These are phyloP conservation scores for Macadamia tetraphylla DNA, from an alignment of 164 flowering plant genomes.

Conservation along the genomic window DNA sequence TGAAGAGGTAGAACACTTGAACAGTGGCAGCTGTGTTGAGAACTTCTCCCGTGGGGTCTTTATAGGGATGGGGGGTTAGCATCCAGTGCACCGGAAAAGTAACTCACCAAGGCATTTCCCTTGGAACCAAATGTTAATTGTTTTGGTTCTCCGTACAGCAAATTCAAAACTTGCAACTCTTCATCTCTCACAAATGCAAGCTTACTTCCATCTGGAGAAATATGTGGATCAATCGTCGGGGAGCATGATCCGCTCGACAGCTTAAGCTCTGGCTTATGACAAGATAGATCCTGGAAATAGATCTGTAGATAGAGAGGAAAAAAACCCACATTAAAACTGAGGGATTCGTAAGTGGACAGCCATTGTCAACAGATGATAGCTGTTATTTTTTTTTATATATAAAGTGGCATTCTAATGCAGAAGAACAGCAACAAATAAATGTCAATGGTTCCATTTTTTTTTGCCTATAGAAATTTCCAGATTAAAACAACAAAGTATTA, in stretches of 20 bases:
- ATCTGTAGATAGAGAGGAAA: constrained; percentile 40
- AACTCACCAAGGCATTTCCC: constrained; percentile 50
- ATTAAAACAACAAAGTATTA: background rate
- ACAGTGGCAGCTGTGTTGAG: no score
- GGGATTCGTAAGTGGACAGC: background rate
- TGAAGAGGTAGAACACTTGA: no score
- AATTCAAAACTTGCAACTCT: constrained; percentile 64
- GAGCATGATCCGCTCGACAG: constrained; percentile 55
- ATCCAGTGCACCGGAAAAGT: background rate
- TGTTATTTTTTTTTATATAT: no score
- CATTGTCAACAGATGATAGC: no score
- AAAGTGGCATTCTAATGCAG: no score
- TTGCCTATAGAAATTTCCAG: background rate
- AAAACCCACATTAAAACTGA: constrained; percentile 1
- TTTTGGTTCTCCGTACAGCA: constrained; percentile 39
- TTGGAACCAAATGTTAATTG: constrained; percentile 64
- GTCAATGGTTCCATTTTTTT: no score
- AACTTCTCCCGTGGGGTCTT: no score
- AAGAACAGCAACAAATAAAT: no score
- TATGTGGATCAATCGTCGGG: constrained; percentile 84
- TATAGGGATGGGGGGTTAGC: background rate
- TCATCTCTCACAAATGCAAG: constrained; percentile 68
- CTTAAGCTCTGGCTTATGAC: constrained; percentile 57
- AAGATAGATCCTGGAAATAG: constrained; percentile 57
- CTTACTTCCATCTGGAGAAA: constrained; percentile 88